Percentiles rank a stretch among this genome's conserved stretches.
phyloP scores from a whole-genome alignment of 169 alveolate species.

The Eimeria tenella region DNA sequence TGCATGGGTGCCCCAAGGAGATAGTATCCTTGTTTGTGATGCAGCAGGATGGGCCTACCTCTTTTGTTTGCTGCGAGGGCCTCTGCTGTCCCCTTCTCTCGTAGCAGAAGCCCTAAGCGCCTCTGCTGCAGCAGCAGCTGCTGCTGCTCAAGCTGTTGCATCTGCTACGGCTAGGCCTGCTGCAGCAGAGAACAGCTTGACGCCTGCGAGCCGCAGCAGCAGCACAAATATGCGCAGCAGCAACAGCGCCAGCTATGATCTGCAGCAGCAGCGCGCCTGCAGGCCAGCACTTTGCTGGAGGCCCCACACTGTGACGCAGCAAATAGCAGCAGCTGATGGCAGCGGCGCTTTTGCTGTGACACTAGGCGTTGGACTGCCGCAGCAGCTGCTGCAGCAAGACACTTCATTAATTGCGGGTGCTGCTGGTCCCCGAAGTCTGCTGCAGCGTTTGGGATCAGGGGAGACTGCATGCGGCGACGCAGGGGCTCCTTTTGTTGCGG shows the following conservation, averaged over 20 bases:
- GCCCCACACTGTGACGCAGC: conserved; percentile 57
- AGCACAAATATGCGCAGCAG: conserved; percentile 5
- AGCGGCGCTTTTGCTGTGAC: conserved; percentile 42
- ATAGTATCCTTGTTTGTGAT: conserved; percentile 58
- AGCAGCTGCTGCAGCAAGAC: conserved; percentile 58
- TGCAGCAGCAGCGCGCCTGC: conserved; percentile 64
- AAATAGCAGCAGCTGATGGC: conserved; percentile 63
- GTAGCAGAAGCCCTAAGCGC: conserved; percentile 65
- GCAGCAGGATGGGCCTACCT: conserved; percentile 59
- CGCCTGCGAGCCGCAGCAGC: not conserved
- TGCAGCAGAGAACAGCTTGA: not conserved
- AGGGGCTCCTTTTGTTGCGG: not conserved
- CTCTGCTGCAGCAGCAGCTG: conserved; percentile 52
- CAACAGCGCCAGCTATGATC: conserved; percentile 46
- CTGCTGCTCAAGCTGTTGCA: not conserved
- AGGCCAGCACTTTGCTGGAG: conserved; percentile 58
- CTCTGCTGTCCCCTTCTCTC: conserved; percentile 74
- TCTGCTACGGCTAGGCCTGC: too few relatives aligned
- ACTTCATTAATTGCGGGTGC: conserved; percentile 31
- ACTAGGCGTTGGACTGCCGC: conserved; percentile 35
- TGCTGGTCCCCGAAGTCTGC: conserved; percentile 53
- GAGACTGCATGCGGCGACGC: conserved; percentile 1
- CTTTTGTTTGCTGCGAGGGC: conserved; percentile 71
- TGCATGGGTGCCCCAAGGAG: conserved; percentile 71
- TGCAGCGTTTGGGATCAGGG: conserved; percentile 46